Evolutionary conservation across 2,329 filamentous ascomycete species (phyloP).

Genomic region (Sarocladium brachiariae): DNA sequence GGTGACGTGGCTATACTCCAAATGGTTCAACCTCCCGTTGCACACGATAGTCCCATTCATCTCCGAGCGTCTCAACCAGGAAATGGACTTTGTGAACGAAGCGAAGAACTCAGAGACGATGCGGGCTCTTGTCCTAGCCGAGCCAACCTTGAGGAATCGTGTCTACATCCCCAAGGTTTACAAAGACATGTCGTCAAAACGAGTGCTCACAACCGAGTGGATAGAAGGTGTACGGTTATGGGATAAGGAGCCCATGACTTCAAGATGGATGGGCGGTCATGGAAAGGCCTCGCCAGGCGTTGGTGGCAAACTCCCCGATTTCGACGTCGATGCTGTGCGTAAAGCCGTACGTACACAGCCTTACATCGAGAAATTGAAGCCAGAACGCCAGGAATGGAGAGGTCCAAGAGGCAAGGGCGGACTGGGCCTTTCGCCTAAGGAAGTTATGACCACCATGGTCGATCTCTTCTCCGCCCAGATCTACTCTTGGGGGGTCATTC

Average conservation of each 20-base stretch:
- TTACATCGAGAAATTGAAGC: slow-evolving; percentile 61
- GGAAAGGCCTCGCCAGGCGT: slow-evolving; percentile 73
- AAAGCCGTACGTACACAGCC: slow-evolving; percentile 43
- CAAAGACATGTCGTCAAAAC: slow-evolving; percentile 69
- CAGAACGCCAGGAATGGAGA: slow-evolving; percentile 71
- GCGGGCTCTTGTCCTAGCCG: slow-evolving; percentile 66
- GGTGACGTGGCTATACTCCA: slow-evolving; percentile 74
- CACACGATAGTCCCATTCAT: slow-evolving; percentile 90
- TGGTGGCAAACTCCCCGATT: slow-evolving; percentile 55
- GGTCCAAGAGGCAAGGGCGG: slow-evolving; percentile 68
- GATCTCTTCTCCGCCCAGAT: slow-evolving; percentile 97
- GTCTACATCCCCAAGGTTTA: slow-evolving; percentile 89
- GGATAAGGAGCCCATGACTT: slow-evolving; percentile 78
- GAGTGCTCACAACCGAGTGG: slow-evolving; percentile 94
- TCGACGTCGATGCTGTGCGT: slow-evolving; percentile 41
- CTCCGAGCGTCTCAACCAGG: slow-evolving; percentile 80
- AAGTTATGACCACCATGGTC: slow-evolving; percentile 94
- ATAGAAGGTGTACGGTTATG: slow-evolving; percentile 90
- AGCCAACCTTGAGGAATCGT: slow-evolving; percentile 67
- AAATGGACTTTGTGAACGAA: slow-evolving; percentile 93
- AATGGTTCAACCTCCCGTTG: slow-evolving; percentile 87
- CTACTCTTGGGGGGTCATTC: slow-evolving; percentile 92
- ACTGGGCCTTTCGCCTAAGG: slow-evolving; percentile 71
- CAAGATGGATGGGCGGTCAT: slow-evolving; percentile 71
- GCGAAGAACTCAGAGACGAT: slow-evolving; percentile 82